Conservation (phyloP, 768 basidiomycete genomes). For the Daedaleopsis nitida region DNA sequence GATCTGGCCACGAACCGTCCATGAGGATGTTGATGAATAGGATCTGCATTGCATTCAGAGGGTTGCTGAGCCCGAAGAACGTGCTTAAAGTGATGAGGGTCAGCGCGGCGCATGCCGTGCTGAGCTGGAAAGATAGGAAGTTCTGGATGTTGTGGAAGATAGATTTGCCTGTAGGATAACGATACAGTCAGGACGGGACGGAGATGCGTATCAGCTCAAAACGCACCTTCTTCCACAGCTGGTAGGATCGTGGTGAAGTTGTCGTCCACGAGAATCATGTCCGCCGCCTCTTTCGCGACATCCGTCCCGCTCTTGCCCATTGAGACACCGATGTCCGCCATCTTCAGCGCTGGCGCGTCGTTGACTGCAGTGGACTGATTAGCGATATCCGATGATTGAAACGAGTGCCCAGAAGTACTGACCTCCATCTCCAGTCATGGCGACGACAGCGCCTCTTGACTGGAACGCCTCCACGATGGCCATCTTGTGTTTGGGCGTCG, state of each 20-base stretch:
- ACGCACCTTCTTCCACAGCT: constrained; percentile 87
- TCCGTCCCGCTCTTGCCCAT: constrained; percentile 99
- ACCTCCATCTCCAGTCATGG: constrained; percentile 98
- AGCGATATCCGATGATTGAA: not conserved
- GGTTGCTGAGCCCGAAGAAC: constrained; percentile 85
- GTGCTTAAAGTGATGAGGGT: constrained; percentile 96
- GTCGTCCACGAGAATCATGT: constrained; percentile 96
- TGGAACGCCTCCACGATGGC: constrained; percentile 95
- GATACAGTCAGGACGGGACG: constrained; percentile 11
- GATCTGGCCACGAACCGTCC: constrained; percentile 65
- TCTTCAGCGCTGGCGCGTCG: constrained; percentile 94
- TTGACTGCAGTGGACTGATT: constrained; percentile 58
- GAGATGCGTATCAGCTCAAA: not conserved
- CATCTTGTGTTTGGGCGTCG: constrained; percentile 98
- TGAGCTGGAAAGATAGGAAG: constrained; percentile 95
- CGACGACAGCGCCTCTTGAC: constrained; percentile 84
- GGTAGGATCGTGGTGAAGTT: constrained; percentile 95
- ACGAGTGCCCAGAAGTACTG: constrained; percentile 25
- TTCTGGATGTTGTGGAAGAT: constrained; percentile 99
- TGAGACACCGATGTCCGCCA: constrained; percentile 96
- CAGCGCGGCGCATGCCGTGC: constrained; percentile 94
- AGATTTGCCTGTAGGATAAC: constrained; percentile 68
- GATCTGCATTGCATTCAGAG: constrained; percentile 98
- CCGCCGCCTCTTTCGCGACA: constrained; percentile 97
- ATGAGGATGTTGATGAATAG: constrained; percentile 99